Conservation (phyloP, 257 asterid genomes). For the Buddleja alternifolia region DNA sequence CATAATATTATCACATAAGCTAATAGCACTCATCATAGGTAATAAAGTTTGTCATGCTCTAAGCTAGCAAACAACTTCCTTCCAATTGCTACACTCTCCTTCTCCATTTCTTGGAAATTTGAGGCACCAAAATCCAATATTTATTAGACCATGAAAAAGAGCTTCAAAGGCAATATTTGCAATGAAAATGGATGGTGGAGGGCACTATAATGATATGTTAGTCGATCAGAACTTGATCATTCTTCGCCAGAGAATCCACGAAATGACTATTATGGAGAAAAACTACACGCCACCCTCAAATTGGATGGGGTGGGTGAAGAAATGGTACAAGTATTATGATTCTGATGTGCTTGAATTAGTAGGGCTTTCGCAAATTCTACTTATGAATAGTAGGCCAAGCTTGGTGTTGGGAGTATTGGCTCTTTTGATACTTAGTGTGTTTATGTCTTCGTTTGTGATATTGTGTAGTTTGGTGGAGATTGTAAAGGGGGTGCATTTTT, state of each 20-base stretch:
- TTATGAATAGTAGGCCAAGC: slow-evolving; percentile 35
- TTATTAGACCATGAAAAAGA: neutral
- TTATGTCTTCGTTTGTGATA: neutral
- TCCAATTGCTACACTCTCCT: neutral
- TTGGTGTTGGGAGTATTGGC: slow-evolving; percentile 27
- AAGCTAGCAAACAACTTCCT: neutral
- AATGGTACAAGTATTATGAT: slow-evolving; percentile 2
- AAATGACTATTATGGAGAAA: slow-evolving; percentile 42
- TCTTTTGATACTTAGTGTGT: slow-evolving; percentile 24
- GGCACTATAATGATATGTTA: neutral
- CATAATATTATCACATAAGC: neutral
- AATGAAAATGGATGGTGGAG: slow-evolving; percentile 5
- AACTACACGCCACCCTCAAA: slow-evolving; percentile 35
- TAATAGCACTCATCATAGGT: neutral
- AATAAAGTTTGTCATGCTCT: too few relatives aligned
- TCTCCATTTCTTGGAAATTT: neutral
- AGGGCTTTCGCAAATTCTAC: slow-evolving; percentile 25
- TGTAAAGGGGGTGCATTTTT: slow-evolving; percentile 10
- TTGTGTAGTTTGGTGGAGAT: neutral
- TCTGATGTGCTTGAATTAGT: slow-evolving; percentile 28
- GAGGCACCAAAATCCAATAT: neutral
- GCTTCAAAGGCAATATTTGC: neutral
- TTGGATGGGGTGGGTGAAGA: slow-evolving; percentile 17
- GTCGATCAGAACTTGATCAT: slow-evolving; percentile 44
- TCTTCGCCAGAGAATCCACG: slow-evolving; percentile 39